These are phyloP conservation scores for Paecilomyces variotii DNA, from an alignment of 2,329 filamentous ascomycete genomes.

Conservation along the genomic window DNA sequence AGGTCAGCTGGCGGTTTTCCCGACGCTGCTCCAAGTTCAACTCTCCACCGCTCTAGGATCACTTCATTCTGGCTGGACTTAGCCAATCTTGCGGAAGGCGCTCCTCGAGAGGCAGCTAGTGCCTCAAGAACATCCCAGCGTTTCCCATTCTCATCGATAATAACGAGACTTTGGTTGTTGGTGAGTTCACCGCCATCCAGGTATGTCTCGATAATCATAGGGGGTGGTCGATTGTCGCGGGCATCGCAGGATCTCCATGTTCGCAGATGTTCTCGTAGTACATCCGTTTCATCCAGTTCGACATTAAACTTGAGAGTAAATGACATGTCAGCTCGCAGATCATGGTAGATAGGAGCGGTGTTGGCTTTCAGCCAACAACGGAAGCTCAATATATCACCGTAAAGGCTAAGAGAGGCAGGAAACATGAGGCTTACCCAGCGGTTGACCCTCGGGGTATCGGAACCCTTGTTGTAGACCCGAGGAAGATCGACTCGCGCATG, in stretches of 20 bases:
- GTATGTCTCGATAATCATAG: constrained; percentile 84
- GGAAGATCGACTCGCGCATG: constrained; percentile 69
- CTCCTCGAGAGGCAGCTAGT: constrained; percentile 55
- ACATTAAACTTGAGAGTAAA: constrained; percentile 71
- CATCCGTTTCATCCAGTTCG: constrained; percentile 85
- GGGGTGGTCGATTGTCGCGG: constrained; percentile 67
- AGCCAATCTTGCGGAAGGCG: constrained; percentile 30
- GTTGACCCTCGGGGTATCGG: constrained; percentile 59
- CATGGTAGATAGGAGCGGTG: background rate
- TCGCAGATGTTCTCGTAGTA: constrained; percentile 71
- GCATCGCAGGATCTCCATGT: constrained; percentile 76
- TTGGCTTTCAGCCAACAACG: background rate
- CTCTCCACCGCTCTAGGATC: constrained; percentile 81
- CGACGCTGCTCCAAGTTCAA: constrained; percentile 64
- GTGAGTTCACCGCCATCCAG: constrained; percentile 72
- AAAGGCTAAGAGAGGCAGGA: background rate
- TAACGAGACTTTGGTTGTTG: constrained; percentile 76
- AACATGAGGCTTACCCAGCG: constrained; percentile 64
- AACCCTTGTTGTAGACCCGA: constrained; percentile 47
- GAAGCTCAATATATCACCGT: background rate
- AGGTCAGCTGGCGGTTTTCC: constrained; percentile 49
- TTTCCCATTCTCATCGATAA: constrained; percentile 82
- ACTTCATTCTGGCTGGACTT: constrained; percentile 58
- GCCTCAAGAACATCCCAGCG: constrained; percentile 87
- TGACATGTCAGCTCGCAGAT: constrained; percentile 1